Evolutionary conservation across 768 basidiomycete species (phyloP), one percentile per base, ranked within the genome.

Genomic region (Asterophora parasitica): DNA sequence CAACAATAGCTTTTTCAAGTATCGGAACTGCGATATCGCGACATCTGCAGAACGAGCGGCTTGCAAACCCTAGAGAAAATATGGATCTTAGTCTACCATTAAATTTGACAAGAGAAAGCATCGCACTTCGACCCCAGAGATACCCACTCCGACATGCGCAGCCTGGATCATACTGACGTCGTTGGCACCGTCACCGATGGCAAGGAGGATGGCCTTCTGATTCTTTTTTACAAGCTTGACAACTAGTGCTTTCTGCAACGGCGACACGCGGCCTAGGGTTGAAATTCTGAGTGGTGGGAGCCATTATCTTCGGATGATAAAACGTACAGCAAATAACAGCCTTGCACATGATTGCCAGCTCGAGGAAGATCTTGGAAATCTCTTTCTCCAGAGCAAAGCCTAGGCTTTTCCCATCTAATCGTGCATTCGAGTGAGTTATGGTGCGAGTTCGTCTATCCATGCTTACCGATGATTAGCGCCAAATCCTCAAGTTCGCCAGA

Each of bases 151-250:
- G 38, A 98, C 90, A 61, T 98, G 95, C 0, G 95, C 95, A 30
- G 95, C 95, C 63, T 98, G 95, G 50, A 98, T 98, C 95, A 98
- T 98, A 62, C 91, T 91, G 57, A 98, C 95, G 65, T 98, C 95
- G 64, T 97, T 98, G 1, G 95, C 95, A 42, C 95, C 95, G 55
- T 98, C 95, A 16, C 95, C 95, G 42, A 98, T 97, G 3, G 95
- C 95, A 7, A 98, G 79, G n/a, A 96, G 73, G 45, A 96, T 91
- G 6, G 92, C 78, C 48, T 92, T 91, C 57, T 85, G 83, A 64
- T 95, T 94, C 67, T 94, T 94, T 76, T 97, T 97, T 46, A 98
- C 95, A n/a, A 98, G 81, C 67, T 97, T 97, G 54, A 98, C 95
- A 4, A 98, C 94, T 32, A 96, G 77, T 0, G 95, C 95, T 65